Percentiles rank a stretch among this genome's conserved stretches.
Evolutionary conservation across 2,329 filamentous ascomycete genomes (phyloP).

Genomic region (Claviceps citrina): DNA sequence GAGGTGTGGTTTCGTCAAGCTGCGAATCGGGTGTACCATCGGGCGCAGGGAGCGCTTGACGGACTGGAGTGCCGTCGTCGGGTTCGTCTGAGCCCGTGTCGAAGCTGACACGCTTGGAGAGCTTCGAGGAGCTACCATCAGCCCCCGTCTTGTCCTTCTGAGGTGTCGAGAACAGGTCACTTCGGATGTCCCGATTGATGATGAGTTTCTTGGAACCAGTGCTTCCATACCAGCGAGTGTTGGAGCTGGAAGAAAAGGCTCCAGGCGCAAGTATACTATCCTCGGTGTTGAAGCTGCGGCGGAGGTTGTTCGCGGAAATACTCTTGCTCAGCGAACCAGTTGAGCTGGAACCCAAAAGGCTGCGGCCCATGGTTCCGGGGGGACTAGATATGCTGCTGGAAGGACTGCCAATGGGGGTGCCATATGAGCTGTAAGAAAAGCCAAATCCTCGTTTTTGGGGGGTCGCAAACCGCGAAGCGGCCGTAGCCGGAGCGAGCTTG

Average conservation of each 20-base stretch:
- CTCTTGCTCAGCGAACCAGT: slow-evolving; percentile 69
- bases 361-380: slow-evolving; percentile 51
- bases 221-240: slow-evolving; percentile 48
- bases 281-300: slow-evolving; percentile 64
- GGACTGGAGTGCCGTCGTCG: slow-evolving; percentile 20
- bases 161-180: slow-evolving; percentile 50
- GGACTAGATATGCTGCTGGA: slow-evolving; percentile 51
- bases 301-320: slow-evolving; percentile 72
- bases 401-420: slow-evolving; percentile 57
- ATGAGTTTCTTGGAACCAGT: slow-evolving; percentile 73
- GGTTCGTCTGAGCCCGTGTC: slow-evolving; percentile 44
- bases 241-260: slow-evolving; percentile 59
- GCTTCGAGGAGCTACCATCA: slow-evolving; percentile 32
- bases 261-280: slow-evolving; percentile 77
- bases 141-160: slow-evolving; percentile 32
- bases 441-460: slow-evolving; percentile 80
- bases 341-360: slow-evolving; percentile 49
- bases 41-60: slow-evolving; percentile 20
- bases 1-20: slow-evolving; percentile 22
- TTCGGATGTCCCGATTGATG: slow-evolving; percentile 77
- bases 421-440: slow-evolving; percentile 85
- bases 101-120: slow-evolving; percentile 85
- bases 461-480: slow-evolving; percentile 64
- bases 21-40: slow-evolving; percentile 16
- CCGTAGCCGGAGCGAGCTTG: slow-evolving; percentile 62